These are phyloP conservation scores for Dipodascus albidus DNA, from an alignment of 805 yeast species.

Conservation along the genomic window DNA sequence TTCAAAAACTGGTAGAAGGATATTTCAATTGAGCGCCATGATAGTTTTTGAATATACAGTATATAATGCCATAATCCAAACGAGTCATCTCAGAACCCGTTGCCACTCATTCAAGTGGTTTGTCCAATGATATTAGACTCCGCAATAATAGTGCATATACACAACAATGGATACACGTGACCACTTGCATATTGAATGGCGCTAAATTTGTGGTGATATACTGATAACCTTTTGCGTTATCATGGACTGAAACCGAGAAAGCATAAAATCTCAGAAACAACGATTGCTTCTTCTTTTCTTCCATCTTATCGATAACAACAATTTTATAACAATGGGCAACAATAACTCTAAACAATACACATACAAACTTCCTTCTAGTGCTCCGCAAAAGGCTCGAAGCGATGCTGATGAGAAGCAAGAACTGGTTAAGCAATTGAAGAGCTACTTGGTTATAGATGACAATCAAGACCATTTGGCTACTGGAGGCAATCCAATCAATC, in stretches of 20 bases:
- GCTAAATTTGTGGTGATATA: neutral
- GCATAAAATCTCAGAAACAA: conserved; percentile 6
- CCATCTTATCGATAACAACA: neutral
- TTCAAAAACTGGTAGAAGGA: neutral
- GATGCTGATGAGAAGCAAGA: neutral
- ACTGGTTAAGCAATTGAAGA: neutral
- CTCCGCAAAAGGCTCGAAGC: neutral
- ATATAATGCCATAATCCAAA: neutral
- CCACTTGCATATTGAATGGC: neutral
- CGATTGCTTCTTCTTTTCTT: neutral
- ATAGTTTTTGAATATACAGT: neutral
- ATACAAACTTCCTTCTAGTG: neutral
- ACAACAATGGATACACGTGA: neutral
- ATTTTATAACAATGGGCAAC: neutral
- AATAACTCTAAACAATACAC: neutral
- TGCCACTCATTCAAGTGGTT: no score
- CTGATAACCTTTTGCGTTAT: conserved; percentile 5
- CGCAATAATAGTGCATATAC: no score
- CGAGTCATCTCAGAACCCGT: neutral
- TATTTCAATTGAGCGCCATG: neutral
- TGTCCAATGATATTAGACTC: no score
- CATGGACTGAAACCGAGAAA: conserved; percentile 8
- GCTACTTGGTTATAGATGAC: neutral
- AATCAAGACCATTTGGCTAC: conserved; percentile 2
- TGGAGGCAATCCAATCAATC: conserved; percentile 26